A percentile compares a stretch with the other conserved stretches of the same genome.
These are phyloP conservation scores for Hygrophoropsis aurantiaca DNA, from an alignment of 768 basidiomycete species.

Conservation along the genomic window DNA sequence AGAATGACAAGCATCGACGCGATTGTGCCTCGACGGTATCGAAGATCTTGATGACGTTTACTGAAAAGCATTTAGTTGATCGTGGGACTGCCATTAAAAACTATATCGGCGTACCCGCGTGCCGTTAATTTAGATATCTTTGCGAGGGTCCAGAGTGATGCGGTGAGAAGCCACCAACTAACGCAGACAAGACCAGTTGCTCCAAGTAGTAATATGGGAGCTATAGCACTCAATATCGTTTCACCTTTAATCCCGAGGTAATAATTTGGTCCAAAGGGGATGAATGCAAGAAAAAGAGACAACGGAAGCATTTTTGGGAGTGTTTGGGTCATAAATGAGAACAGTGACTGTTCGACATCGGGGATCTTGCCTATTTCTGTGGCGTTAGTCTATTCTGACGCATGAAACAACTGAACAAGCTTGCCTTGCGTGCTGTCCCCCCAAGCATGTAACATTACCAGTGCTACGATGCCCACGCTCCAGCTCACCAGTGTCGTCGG, in stretches of 20 bases:
- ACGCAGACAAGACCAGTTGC: constrained; percentile 64
- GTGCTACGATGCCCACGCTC: constrained; percentile 66
- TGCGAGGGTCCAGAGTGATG: constrained; percentile 47
- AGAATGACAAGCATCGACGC: constrained; percentile 63
- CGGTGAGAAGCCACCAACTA: constrained; percentile 53
- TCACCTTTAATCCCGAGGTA: constrained; percentile 64
- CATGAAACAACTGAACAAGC: constrained; percentile 7
- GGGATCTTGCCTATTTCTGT: constrained; percentile 40
- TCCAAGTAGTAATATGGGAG: constrained; percentile 55
- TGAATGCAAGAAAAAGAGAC: constrained; percentile 45
- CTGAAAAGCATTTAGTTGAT: not conserved
- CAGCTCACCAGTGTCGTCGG: constrained; percentile 71
- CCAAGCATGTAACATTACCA: constrained; percentile 59
- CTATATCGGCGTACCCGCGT: constrained; percentile 12
- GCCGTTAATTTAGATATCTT: constrained; percentile 10
- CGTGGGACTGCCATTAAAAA: not conserved
- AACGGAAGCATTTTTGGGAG: constrained; percentile 43
- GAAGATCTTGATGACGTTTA: constrained; percentile 31
- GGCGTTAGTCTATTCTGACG: not conserved
- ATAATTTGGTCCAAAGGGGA: constrained; percentile 56
- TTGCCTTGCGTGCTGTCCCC: constrained; percentile 24
- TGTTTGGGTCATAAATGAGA: constrained; percentile 36
- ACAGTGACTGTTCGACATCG: constrained; percentile 49
- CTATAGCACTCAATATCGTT: constrained; percentile 47
- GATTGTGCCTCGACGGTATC: constrained; percentile 47